phyloP scores from a whole-genome alignment of 768 basidiomycete species.

The Boletellus ananiceps region DNA sequence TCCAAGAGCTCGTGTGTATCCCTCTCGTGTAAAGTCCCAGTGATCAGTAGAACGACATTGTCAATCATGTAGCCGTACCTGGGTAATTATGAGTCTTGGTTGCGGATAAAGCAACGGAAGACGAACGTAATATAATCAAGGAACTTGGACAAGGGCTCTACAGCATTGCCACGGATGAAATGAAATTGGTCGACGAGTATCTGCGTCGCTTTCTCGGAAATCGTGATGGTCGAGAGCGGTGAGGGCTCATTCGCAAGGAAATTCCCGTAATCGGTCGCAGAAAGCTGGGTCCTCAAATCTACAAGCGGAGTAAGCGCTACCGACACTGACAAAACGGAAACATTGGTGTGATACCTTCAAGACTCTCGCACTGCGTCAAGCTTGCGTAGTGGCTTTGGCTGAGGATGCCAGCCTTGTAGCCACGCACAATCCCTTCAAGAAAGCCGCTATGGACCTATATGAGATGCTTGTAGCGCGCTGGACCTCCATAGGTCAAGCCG shows the following conservation, averaged over 20 bases:
- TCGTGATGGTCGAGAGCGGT: conserved; percentile 89
- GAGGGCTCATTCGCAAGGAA: conserved; percentile 96
- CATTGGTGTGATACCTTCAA: conserved; percentile 75
- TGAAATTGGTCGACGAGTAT: conserved; percentile 97
- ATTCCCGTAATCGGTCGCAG: conserved; percentile 96
- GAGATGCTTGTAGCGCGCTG: conserved; percentile 13
- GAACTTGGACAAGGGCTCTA: conserved; percentile 87
- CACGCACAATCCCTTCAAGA: conserved; percentile 78
- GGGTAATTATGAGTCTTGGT: conserved; percentile 11
- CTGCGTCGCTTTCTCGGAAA: conserved; percentile 95
- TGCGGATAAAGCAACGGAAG: conserved; percentile 1
- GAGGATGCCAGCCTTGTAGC: conserved; percentile 91
- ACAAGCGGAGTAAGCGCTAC: conserved; percentile 6
- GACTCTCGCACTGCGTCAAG: conserved; percentile 93
- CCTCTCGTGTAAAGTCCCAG: conserved; percentile 93
- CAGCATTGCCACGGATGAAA: conserved; percentile 85
- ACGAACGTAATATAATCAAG: conserved; percentile 97
- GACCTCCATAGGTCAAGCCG: background rate
- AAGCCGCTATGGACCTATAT: conserved; percentile 68
- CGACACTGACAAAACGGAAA: background rate
- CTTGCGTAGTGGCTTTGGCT: conserved; percentile 88
- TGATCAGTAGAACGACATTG: conserved; percentile 96
- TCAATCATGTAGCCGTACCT: conserved; percentile 99
- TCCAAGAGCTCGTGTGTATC: conserved; percentile 96
- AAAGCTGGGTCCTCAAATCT: conserved; percentile 96